Evolutionary conservation across 345 rosid species (phyloP).

Genomic region (Syzygium grande): DNA sequence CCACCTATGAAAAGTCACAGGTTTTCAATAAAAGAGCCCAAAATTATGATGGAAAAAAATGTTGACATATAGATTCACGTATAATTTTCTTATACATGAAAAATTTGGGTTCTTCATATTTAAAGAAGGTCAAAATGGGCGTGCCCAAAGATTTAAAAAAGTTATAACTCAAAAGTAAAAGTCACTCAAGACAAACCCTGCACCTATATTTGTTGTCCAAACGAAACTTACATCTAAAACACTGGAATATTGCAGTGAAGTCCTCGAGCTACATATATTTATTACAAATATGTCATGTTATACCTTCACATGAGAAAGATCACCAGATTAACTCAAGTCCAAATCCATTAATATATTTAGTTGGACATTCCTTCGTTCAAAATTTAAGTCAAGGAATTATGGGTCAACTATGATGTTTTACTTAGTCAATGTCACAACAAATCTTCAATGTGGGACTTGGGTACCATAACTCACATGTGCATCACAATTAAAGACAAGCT

Average conservation of each 20-base stretch:
- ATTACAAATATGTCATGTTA: background rate
- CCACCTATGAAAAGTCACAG: background rate
- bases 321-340: background rate
- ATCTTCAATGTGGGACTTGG: background rate
- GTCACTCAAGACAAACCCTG: background rate
- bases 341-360: background rate
- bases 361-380: background rate
- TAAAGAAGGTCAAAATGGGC: background rate
- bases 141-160: background rate
- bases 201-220: background rate
- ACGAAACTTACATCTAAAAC: background rate
- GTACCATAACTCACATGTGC: background rate
- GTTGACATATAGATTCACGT: too few relatives aligned
- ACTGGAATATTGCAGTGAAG: background rate
- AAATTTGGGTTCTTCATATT: background rate
- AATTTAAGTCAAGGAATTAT: background rate
- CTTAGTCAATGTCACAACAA: background rate
- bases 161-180: background rate
- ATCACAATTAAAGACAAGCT: background rate
- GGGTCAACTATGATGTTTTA: background rate
- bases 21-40: background rate
- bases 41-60: too few relatives aligned
- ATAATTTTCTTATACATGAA: background rate
- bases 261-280: background rate
- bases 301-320: background rate